Evolutionary conservation across 2,329 filamentous ascomycete species (phyloP).

Genomic region (Fusarium veterinarium): DNA sequence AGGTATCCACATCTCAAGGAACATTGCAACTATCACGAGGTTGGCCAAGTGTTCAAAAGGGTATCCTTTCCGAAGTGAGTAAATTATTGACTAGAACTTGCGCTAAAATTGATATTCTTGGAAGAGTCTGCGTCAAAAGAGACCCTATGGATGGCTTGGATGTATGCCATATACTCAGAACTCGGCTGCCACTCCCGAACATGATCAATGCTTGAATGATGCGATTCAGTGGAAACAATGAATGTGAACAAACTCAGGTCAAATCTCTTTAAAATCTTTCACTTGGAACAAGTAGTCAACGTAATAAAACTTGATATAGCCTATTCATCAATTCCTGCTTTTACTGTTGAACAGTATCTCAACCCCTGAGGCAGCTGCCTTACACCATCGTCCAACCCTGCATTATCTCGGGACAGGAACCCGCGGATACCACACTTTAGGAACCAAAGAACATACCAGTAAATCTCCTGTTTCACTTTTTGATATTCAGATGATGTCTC

Average conservation of each 20-base stretch:
- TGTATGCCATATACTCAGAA: background rate
- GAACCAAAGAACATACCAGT: background rate
- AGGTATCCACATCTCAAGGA: constrained; percentile 1
- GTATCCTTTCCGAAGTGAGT: background rate
- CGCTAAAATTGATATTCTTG: background rate
- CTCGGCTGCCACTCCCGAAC: background rate
- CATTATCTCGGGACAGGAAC: constrained; percentile 11
- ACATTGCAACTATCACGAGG: background rate
- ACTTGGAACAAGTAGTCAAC: background rate
- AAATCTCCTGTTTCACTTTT: background rate
- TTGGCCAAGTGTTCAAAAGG: background rate
- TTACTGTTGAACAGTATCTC: background rate
- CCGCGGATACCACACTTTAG: background rate
- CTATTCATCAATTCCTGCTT: background rate
- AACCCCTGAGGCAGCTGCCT: background rate
- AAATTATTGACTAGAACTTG: background rate
- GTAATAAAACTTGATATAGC: background rate
- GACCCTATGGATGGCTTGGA: background rate
- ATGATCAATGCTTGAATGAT: background rate
- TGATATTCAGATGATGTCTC: background rate
- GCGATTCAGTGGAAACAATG: background rate
- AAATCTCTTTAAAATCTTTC: background rate
- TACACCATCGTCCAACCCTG: background rate
- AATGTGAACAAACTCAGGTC: background rate
- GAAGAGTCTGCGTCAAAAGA: background rate